phyloP scores from a whole-genome alignment of 2,329 filamentous ascomycete genomes.

The Trichoderma polysporum region DNA sequence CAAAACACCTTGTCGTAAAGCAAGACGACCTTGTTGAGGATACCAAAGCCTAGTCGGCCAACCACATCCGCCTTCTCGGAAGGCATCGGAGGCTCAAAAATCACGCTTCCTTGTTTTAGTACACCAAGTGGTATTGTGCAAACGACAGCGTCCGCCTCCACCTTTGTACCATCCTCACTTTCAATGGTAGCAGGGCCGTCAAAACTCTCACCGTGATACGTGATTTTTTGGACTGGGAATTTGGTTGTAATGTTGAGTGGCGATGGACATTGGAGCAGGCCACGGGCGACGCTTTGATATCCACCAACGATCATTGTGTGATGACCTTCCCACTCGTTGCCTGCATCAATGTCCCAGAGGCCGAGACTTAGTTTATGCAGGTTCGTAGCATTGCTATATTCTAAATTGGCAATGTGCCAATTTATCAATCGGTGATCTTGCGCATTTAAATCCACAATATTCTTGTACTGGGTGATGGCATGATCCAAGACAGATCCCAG shows the following conservation, averaged over 20 bases:
- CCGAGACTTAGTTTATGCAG: constrained; percentile 82
- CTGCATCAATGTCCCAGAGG: constrained; percentile 95
- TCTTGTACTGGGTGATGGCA: constrained; percentile 83
- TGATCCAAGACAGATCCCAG: constrained; percentile 90
- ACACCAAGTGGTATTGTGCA: constrained; percentile 89
- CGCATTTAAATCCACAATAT: constrained; percentile 76
- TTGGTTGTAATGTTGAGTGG: constrained; percentile 75
- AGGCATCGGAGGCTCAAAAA: constrained; percentile 90
- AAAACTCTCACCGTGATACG: constrained; percentile 54
- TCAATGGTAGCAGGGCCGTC: constrained; percentile 59
- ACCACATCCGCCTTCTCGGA: constrained; percentile 82
- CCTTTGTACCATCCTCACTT: constrained; percentile 71
- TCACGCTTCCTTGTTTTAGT: constrained; percentile 75
- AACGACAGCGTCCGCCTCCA: constrained; percentile 89
- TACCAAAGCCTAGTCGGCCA: constrained; percentile 81
- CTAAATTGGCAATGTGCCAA: constrained; percentile 97
- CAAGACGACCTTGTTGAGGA: constrained; percentile 92
- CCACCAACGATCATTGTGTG: constrained; percentile 93
- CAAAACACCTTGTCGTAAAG: constrained; percentile 90
- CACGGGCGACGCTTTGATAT: constrained; percentile 90
- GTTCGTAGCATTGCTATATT: constrained; percentile 94
- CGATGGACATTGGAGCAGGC: constrained; percentile 73
- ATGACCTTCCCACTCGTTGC: constrained; percentile 94
- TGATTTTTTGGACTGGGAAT: constrained; percentile 69
- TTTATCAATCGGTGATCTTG: constrained; percentile 90